These are phyloP conservation scores for Lathyrus oleraceus DNA, from an alignment of 306 rosid species.

Conservation along the genomic window DNA sequence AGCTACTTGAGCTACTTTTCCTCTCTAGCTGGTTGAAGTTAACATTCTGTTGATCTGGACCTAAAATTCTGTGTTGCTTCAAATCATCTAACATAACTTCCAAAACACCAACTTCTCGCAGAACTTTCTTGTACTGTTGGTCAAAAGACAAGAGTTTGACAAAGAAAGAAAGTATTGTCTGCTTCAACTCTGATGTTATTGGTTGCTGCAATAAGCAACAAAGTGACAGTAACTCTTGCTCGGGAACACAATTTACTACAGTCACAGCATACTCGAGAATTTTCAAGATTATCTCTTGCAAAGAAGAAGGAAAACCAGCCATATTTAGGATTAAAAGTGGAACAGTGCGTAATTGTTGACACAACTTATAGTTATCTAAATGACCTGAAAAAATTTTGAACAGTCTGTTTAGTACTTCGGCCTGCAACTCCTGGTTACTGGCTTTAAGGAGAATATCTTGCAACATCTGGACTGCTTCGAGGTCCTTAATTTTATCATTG, in stretches of 20 bases:
- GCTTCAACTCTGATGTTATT: slow-evolving; percentile 84
- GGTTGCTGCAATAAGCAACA: slow-evolving; percentile 98
- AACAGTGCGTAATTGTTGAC: slow-evolving; percentile 93
- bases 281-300: slow-evolving; percentile 91
- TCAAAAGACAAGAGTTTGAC: slow-evolving; percentile 96
- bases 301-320: slow-evolving; percentile 82
- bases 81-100: slow-evolving; percentile 94
- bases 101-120: slow-evolving; percentile 99
- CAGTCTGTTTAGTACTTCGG: slow-evolving; percentile 94
- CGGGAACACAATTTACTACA: slow-evolving; percentile 97
- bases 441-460: slow-evolving; percentile 97
- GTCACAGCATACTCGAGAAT: slow-evolving; percentile 99
- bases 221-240: slow-evolving; percentile 97
- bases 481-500: slow-evolving; percentile 89
- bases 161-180: slow-evolving; percentile 85
- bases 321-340: slow-evolving; percentile 96
- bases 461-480: slow-evolving; percentile 98
- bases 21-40: slow-evolving; percentile 55
- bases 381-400: slow-evolving; percentile 95
- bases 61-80: slow-evolving; percentile 78
- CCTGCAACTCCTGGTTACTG: slow-evolving; percentile 78
- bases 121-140: slow-evolving; percentile 92
- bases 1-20: slow-evolving; percentile 66
- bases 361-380: slow-evolving; percentile 87
- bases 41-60: slow-evolving; percentile 61